Evolutionary conservation across 2,329 filamentous ascomycete genomes (phyloP), one percentile per base, ranked within the genome.

Genomic region (Alternaria alternata): DNA sequence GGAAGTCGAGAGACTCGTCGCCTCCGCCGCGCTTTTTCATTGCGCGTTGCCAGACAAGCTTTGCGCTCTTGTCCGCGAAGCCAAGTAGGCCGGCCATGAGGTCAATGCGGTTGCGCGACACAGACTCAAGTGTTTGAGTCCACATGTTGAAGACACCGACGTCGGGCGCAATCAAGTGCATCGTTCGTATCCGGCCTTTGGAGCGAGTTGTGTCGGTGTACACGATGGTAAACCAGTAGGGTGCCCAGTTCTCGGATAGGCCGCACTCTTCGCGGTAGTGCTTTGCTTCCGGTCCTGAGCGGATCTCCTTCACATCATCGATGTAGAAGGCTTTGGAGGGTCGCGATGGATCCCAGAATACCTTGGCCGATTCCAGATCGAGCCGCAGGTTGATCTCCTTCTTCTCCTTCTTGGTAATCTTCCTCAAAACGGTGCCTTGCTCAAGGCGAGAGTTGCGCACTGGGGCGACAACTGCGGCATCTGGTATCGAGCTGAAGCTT

Each of bases 291-390:
- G 87, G 86, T 18, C 92, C 93, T 34, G 89, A 88, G 63, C 94
- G 89, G 48, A 98, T 93, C 73, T 97, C 93, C 72, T 92, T 91
- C 71, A 99, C 94, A 76, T 98, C 93, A 72, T 99, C 95, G 64
- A 99, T 92, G 77, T 96, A 96, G 65, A 99, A 91, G 54, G 88
- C 89, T 77, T 97, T 98, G 24, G 88, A 87, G 1, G 91, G 89
- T 36, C 92, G 89, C 8, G 86, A 87, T 47, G 88, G 86, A 77
- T 96, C 91, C 94, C 94, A 98, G 26, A 86, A 91, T 24, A 99
- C 91, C 78, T 93, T 95, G 62, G 91, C 94, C 2, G 91, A 87
- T 72, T 94, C 91, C 24, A 91, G 85, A 71, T 98, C 93, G 24
- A 98, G 87, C 53, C 90, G 87, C 69, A 97, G 88, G 26, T 86